Percentiles rank a stretch among this genome's conserved stretches.
phyloP scores from a whole-genome alignment of 306 rosid genomes.

The Quercus bicolor region DNA sequence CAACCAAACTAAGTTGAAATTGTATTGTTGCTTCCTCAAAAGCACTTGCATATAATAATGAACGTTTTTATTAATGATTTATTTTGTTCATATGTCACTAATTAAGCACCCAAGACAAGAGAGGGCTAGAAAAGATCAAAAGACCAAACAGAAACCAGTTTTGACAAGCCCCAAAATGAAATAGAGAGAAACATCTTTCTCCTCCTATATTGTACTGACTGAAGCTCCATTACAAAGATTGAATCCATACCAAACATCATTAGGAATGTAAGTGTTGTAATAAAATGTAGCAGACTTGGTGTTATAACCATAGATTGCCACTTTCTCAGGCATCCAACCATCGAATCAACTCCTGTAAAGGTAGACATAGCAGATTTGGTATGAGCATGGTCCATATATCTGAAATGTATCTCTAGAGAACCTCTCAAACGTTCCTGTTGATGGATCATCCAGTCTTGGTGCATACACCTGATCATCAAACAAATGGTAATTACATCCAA shows the following conservation, averaged over 20 bases:
- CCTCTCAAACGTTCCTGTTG: conserved; percentile 60
- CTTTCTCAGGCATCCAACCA: conserved; percentile 75
- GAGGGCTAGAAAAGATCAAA: no score
- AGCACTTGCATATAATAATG: no score
- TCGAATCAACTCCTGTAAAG: conserved; percentile 72
- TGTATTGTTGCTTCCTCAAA: no score
- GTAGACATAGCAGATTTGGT: conserved; percentile 58
- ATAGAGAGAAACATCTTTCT: not conserved
- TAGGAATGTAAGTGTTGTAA: conserved; percentile 53
- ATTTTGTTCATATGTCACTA: no score
- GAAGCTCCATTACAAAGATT: conserved; percentile 38
- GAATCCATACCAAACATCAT: conserved; percentile 72
- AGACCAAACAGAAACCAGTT: no score
- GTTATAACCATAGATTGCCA: conserved; percentile 43
- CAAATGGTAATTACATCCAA: not conserved
- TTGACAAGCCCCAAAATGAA: not conserved
- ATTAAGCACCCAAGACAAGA: no score
- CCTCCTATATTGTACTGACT: conserved; percentile 20
- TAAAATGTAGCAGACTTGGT: conserved; percentile 43
- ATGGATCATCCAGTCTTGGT: conserved; percentile 65
- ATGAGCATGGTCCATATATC: conserved; percentile 68
- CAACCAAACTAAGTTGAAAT: no score
- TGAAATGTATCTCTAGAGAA: conserved; percentile 76
- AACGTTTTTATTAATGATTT: no score
- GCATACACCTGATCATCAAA: conserved; percentile 52